phyloP scores from a whole-genome alignment of 805 yeast species.

The Saccharomycopsis sp. region DNA sequence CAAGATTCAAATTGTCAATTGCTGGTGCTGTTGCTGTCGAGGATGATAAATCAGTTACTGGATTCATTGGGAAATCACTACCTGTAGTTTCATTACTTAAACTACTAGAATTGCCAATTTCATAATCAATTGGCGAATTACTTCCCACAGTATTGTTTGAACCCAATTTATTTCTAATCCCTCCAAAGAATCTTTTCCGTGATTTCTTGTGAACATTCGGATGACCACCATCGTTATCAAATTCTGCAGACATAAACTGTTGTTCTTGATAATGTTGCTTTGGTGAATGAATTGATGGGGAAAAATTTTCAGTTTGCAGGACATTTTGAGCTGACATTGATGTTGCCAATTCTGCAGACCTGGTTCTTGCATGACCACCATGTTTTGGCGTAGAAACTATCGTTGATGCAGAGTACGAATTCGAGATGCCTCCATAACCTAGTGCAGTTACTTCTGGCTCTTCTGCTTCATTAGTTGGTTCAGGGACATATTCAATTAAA shows the following conservation, averaged over 20 bases:
- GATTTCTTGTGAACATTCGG: slow-evolving; percentile 11
- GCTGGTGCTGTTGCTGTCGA: background rate
- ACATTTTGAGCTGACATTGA: background rate
- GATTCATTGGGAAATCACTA: slow-evolving; percentile 18
- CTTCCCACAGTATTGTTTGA: background rate
- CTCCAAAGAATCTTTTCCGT: slow-evolving; percentile 20
- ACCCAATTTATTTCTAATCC: slow-evolving; percentile 20
- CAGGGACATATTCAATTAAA: slow-evolving; percentile 29
- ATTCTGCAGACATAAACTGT: slow-evolving; percentile 14
- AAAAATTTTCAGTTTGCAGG: background rate
- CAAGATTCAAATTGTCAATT: background rate
- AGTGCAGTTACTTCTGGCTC: slow-evolving; percentile 4
- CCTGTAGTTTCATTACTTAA: background rate
- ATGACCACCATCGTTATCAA: slow-evolving; percentile 21
- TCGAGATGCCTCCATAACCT: slow-evolving; percentile 3
- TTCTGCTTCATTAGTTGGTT: slow-evolving; percentile 6
- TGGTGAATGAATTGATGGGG: slow-evolving; percentile 7
- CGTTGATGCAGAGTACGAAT: slow-evolving; percentile 7
- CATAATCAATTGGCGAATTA: slow-evolving; percentile 2
- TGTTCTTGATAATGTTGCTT: slow-evolving; percentile 7
- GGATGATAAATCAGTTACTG: slow-evolving; percentile 19
- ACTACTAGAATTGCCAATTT: background rate
- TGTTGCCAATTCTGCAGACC: slow-evolving; percentile 9
- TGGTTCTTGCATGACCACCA: slow-evolving; percentile 12
- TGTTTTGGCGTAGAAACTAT: slow-evolving; percentile 5